Conservation (phyloP, 2,329 filamentous ascomycete genomes). For the Ceratocystis huliohia region DNA sequence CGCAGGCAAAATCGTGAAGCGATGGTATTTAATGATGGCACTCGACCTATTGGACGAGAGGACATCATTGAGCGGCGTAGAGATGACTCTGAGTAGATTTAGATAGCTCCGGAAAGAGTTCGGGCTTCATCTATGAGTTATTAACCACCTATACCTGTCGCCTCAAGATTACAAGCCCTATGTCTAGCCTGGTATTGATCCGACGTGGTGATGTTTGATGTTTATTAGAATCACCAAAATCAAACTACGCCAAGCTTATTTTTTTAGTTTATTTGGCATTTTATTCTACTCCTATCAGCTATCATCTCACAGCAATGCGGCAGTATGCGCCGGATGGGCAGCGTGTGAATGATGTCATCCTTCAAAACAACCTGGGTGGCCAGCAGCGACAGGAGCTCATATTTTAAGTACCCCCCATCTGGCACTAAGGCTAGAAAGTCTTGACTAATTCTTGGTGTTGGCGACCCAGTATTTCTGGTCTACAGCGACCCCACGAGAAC, state of each 20-base stretch:
- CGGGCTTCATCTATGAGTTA: neutral
- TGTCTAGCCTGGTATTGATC: neutral
- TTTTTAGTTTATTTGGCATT: neutral
- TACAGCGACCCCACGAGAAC: no score
- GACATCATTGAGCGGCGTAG: constrained; percentile 58
- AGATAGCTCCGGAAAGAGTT: neutral
- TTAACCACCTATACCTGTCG: no score
- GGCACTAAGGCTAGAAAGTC: no score
- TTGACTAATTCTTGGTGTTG: no score
- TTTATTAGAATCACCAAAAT: neutral
- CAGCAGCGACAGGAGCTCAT: no score
- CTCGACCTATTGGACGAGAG: constrained; percentile 54
- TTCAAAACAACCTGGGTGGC: no score
- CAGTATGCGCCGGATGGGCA: neutral
- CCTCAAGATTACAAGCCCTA: neutral
- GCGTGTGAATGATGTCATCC: no score
- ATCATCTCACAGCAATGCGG: neutral
- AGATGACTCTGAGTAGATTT: constrained; percentile 6
- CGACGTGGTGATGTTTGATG: neutral
- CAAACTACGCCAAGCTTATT: neutral
- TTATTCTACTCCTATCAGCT: neutral
- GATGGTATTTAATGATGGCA: constrained; percentile 84
- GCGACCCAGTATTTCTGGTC: no score
- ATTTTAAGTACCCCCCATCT: no score
- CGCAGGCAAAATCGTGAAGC: constrained; percentile 69